Base-by-base conservation (phyloP, 2,329 filamentous ascomycete species). In the Chrysosphaeria jannelii region DNA sequence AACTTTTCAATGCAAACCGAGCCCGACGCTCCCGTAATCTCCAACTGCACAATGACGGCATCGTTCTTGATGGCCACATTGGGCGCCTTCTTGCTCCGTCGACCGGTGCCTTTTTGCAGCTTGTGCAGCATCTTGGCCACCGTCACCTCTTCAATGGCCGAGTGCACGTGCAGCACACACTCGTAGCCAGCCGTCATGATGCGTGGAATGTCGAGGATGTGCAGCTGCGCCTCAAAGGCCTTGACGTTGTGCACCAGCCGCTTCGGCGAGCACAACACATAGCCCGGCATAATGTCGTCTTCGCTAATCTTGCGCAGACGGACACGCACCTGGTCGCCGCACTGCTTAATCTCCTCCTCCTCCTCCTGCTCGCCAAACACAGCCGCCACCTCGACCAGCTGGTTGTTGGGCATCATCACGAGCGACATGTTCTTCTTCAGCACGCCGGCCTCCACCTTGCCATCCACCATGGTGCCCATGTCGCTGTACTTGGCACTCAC, bases 341-440 rank as follows among this genome's bases (percentile, higher is more conserved):
- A 90, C 35, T 78, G 75, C 11, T 70, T 76, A 28, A 64, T 57
- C 6, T 50, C 38, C 21, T 90, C 61, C 44, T 97, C 85, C 13
- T 97, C 85, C 52, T 97, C 85, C 7, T 76, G 81, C 49, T 97
- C 88, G 29, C 79, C 81, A 36, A 90, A 97, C 4, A 90, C 53
- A 4, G 81, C 78, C 1, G 78, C 53, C 21, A 90, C 64, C 28
- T 75, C 65, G 25, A 90, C 60, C 22, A 60, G 58, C 29, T 81
- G 67, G 40, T 67, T 70, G 47, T 89, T 90, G 21, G 85, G 85
- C 85, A 97, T 97, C 68, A 97, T 76, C 28, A 88, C 48, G 38
- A 89, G 63, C 29, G 48, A 64, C 48, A 69, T 66, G 30, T 68
- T 68, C 57, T 93, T 93, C 54, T 85, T 85, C 43, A 89, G 56